These are phyloP conservation scores for Sphagnum tenellum DNA, from an alignment of 225 moss, liverwort and hornwort genomes.

Conservation along the genomic window DNA sequence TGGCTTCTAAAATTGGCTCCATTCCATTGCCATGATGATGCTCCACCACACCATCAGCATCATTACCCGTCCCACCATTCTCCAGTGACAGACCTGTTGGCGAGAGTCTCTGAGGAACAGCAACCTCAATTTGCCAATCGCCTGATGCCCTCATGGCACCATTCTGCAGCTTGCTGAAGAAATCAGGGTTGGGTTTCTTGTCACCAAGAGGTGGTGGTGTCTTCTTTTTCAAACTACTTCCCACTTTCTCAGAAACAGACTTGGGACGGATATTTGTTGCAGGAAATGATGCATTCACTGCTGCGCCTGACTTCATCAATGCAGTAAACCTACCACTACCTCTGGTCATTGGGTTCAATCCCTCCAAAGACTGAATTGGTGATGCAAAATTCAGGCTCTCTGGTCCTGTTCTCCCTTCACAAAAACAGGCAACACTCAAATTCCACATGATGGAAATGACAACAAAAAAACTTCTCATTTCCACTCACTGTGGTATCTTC, in stretches of 20 bases:
- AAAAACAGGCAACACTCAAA: too few species aligned
- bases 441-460: too few species aligned
- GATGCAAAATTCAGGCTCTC: constrained; percentile 5
- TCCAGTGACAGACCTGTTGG: constrained; percentile 7
- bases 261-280: constrained; percentile 1
- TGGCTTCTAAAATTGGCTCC: constrained; percentile 3
- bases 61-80: constrained; percentile 15
- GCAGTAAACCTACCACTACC: constrained; percentile 14
- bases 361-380: constrained; percentile 2
- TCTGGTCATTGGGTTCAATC: constrained; percentile 5
- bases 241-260: constrained; percentile 24
- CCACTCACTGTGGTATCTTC: too few species aligned
- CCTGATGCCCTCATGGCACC: constrained; percentile 23
- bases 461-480: too few species aligned
- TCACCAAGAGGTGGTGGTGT: constrained; percentile 23
- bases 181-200: constrained; percentile 61
- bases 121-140: constrained; percentile 66
- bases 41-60: constrained; percentile 26
- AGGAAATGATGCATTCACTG: constrained; percentile 16
- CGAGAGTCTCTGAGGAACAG: constrained; percentile 15
- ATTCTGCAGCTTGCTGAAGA: constrained; percentile 52
- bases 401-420: too few species aligned
- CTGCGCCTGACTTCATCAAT: constrained; percentile 15
- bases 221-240: constrained; percentile 27
- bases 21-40: constrained; percentile 11